Percentiles rank a stretch among this genome's conserved stretches.
These are phyloP conservation scores for Croton setiger DNA, from an alignment of 441 rosid species.

Conservation along the genomic window DNA sequence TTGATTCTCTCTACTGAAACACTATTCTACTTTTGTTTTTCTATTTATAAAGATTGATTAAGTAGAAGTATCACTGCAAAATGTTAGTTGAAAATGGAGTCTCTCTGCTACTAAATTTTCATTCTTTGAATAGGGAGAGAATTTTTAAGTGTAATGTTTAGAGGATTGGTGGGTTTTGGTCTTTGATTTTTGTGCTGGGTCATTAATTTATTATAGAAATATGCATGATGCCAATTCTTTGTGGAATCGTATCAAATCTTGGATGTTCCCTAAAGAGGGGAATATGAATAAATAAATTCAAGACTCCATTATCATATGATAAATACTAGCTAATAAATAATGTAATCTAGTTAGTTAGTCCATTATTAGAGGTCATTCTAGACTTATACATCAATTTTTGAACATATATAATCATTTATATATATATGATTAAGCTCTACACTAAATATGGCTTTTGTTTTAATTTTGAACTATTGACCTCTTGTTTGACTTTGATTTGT, in stretches of 20 bases:
- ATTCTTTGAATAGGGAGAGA: conserved; percentile 10
- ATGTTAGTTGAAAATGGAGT: conserved; percentile 15
- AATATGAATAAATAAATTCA: conserved; percentile 21
- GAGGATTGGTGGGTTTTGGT: conserved; percentile 1
- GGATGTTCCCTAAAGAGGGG: conserved; percentile 29
- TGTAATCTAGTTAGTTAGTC: conserved; percentile 5
- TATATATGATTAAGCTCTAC: too few relatives aligned
- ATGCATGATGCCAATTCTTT: conserved; percentile 17
- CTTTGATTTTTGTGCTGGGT: conserved; percentile 11
- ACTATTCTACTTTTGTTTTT: background rate
- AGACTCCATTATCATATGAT: conserved; percentile 20
- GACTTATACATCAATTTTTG: too few relatives aligned
- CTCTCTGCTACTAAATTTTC: conserved; percentile 7
- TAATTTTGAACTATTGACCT: too few relatives aligned
- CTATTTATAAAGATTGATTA: background rate
- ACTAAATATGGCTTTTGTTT: too few relatives aligned
- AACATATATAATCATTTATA: background rate
- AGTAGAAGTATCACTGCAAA: background rate
- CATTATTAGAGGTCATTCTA: background rate
- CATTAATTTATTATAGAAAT: conserved; percentile 8
- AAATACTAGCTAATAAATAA: conserved; percentile 14
- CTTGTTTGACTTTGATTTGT: too few relatives aligned
- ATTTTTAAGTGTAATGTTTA: background rate
- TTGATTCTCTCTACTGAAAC: too few relatives aligned
- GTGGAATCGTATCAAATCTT: conserved; percentile 24